phyloP scores from a whole-genome alignment of 805 yeast genomes.

The Zygotorulaspora florentina region DNA sequence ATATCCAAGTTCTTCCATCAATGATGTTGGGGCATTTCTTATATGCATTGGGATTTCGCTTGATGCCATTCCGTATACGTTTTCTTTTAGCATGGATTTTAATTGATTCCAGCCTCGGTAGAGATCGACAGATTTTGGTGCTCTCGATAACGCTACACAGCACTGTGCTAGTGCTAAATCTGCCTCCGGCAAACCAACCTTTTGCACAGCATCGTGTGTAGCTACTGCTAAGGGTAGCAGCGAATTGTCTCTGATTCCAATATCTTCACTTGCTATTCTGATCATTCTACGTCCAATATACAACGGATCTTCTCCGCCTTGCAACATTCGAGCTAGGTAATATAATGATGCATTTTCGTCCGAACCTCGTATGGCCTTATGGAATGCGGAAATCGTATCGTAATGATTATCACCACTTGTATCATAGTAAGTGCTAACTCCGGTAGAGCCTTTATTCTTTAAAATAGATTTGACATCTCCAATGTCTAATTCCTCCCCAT shows the following conservation, averaged over 20 bases:
- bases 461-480: constrained; percentile 39
- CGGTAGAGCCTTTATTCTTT: constrained; percentile 45
- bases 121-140: constrained; percentile 80
- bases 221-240: constrained; percentile 85
- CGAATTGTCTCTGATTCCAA: constrained; percentile 79
- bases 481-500: constrained; percentile 26
- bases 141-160: constrained; percentile 82
- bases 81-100: constrained; percentile 53
- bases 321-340: constrained; percentile 81
- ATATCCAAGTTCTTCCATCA: constrained; percentile 88
- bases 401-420: constrained; percentile 88
- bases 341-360: constrained; percentile 87
- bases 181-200: constrained; percentile 92
- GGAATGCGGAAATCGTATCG: constrained; percentile 93
- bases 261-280: constrained; percentile 91
- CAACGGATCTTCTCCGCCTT: constrained; percentile 91
- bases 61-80: constrained; percentile 45
- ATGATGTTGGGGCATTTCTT: constrained; percentile 88
- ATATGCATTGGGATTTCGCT: constrained; percentile 68
- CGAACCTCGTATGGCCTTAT: constrained; percentile 85
- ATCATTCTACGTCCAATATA: constrained; percentile 89
- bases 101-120: constrained; percentile 75
- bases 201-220: constrained; percentile 80
- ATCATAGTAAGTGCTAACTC: constrained; percentile 51
- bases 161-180: constrained; percentile 87